Evolutionary conservation across 192 early-diverging fungal species (phyloP).

Genomic region (Podila minutissima): DNA sequence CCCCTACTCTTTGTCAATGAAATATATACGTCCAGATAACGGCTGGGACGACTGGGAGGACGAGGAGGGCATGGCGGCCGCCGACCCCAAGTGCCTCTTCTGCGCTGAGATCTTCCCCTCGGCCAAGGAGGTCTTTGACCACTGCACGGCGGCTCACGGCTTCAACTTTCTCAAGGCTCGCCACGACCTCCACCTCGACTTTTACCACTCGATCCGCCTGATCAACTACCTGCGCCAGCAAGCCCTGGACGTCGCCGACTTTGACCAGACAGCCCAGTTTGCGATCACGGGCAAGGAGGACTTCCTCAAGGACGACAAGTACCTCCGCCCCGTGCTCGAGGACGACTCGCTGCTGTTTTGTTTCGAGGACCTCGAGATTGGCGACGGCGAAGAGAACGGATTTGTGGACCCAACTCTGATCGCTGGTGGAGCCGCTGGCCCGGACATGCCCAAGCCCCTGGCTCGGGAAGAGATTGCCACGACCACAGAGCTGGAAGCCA

Average conservation of each 20-base stretch:
- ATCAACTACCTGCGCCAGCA: constrained; percentile 76
- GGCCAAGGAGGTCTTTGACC: constrained; percentile 66
- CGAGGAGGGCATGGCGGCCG: constrained; percentile 57
- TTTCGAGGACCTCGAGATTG: constrained; percentile 78
- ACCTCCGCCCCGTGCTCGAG: constrained; percentile 71
- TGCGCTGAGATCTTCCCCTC: constrained; percentile 64
- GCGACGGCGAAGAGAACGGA: constrained; percentile 61
- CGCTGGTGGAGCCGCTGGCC: constrained; percentile 15
- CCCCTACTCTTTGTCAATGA: background rate
- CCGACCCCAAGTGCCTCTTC: constrained; percentile 76
- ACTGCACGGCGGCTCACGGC: constrained; percentile 64
- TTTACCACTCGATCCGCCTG: constrained; percentile 84
- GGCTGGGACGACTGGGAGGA: constrained; percentile 80
- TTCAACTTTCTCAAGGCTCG: constrained; percentile 74
- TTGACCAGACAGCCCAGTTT: constrained; percentile 20
- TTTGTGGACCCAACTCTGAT: constrained; percentile 17
- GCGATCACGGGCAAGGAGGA: constrained; percentile 51
- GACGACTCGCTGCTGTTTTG: constrained; percentile 75
- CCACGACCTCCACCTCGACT: constrained; percentile 70
- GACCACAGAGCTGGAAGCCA: constrained; percentile 62
- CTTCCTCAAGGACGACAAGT: constrained; percentile 73
- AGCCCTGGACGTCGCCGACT: constrained; percentile 6
- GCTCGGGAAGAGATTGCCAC: constrained; percentile 26
- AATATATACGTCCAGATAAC: constrained; percentile 40
- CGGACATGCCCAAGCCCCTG: constrained; percentile 8